Conservation (phyloP, 1,139 yeast species). For the Diutina catenulata region DNA sequence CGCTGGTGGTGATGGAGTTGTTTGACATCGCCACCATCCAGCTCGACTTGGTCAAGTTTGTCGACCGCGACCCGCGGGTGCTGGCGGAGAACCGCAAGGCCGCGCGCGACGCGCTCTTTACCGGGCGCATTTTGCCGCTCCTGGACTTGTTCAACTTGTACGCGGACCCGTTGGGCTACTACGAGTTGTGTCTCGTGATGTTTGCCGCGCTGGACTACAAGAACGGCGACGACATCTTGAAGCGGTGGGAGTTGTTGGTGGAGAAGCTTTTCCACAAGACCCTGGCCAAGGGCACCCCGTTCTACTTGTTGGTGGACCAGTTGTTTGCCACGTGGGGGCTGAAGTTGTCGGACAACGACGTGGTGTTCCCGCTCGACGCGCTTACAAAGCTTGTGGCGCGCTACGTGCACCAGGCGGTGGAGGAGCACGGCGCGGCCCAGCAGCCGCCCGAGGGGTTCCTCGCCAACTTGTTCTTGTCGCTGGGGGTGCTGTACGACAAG, state of each 20-base stretch:
- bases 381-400: slow-evolving; percentile 47
- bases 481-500: slow-evolving; percentile 67
- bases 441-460: slow-evolving; percentile 24
- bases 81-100: slow-evolving; percentile 27
- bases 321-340: slow-evolving; percentile 33
- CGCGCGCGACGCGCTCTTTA: slow-evolving; percentile 35
- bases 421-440: slow-evolving; percentile 26
- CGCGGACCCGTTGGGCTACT: slow-evolving; percentile 82
- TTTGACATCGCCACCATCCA: slow-evolving; percentile 85
- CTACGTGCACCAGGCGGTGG: slow-evolving; percentile 27
- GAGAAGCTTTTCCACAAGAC: slow-evolving; percentile 29
- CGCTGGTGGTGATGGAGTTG: slow-evolving; percentile 62
- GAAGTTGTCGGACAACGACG: slow-evolving; percentile 40
- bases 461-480: slow-evolving; percentile 59
- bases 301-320: slow-evolving; percentile 25
- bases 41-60: slow-evolving; percentile 58
- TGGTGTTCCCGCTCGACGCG: slow-evolving; percentile 71
- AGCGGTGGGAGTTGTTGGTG: slow-evolving; percentile 60
- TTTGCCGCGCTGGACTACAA: slow-evolving; percentile 77
- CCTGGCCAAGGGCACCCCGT: slow-evolving; percentile 25
- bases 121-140: slow-evolving; percentile 54
- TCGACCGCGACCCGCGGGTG: slow-evolving; percentile 50
- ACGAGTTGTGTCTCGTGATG: slow-evolving; percentile 66
- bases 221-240: slow-evolving; percentile 58
- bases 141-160: slow-evolving; percentile 76